phyloP scores from a whole-genome alignment of 2,329 filamentous ascomycete species.

The Botryotinia convoluta region DNA sequence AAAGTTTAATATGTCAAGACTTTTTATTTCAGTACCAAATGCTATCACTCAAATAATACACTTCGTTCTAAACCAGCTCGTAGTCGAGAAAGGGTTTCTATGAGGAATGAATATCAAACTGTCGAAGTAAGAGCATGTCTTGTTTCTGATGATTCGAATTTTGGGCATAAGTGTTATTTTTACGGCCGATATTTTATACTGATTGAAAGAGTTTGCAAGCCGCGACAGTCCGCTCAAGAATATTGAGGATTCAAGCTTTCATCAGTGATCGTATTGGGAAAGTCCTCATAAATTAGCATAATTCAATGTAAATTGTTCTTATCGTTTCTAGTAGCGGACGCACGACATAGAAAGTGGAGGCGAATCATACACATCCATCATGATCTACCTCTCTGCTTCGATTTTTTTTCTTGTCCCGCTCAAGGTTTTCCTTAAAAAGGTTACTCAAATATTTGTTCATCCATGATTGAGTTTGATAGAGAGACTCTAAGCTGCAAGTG shows the following conservation, averaged over 20 bases:
- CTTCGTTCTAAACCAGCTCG: slow-evolving; percentile 32
- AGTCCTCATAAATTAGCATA: neutral
- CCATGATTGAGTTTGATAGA: neutral
- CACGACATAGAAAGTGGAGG: neutral
- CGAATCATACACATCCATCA: neutral
- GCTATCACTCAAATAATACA: slow-evolving; percentile 30
- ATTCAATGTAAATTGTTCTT: neutral
- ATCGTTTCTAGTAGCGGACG: neutral
- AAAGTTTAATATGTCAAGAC: neutral
- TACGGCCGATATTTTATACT: too few species aligned
- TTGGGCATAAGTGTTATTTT: slow-evolving; percentile 36
- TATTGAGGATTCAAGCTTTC: neutral
- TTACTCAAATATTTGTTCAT: neutral
- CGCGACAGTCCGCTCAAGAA: neutral
- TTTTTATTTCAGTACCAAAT: neutral
- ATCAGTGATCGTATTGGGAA: neutral
- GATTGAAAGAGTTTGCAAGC: neutral
- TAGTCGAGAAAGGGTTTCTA: slow-evolving; percentile 34
- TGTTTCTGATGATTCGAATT: slow-evolving; percentile 31
- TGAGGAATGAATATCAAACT: slow-evolving; percentile 32
- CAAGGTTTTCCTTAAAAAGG: neutral
- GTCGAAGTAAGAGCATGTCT: slow-evolving; percentile 35
- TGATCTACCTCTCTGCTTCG: neutral
- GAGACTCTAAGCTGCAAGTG: neutral
- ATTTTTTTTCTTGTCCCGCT: neutral